Conservation (phyloP, 2,329 filamentous ascomycete species). For the Talaromyces sp. region DNA sequence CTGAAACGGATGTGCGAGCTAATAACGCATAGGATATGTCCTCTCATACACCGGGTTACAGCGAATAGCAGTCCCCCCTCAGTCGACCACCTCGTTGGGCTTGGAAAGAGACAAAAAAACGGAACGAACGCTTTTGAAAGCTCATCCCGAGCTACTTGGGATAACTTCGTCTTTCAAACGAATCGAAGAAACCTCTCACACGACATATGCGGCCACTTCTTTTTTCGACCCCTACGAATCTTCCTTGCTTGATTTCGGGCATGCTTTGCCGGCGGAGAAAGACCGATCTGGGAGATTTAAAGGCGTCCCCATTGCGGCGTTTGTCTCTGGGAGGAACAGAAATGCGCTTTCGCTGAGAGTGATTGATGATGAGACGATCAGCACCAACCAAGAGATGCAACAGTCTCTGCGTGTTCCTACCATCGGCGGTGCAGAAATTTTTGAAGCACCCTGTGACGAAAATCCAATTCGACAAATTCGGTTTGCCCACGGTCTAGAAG, state of each 20-base stretch:
- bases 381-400: constrained; percentile 28
- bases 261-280: constrained; percentile 35
- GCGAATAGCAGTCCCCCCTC: constrained; percentile 21
- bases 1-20: constrained; percentile 1
- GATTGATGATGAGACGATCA: constrained; percentile 24
- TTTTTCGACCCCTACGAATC: constrained; percentile 32
- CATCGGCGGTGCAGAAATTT: constrained; percentile 28
- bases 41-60: constrained; percentile 29
- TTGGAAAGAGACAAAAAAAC: neutral
- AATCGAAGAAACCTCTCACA: constrained; percentile 28
- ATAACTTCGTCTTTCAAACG: constrained; percentile 24
- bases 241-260: constrained; percentile 46
- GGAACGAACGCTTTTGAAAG: constrained; percentile 20
- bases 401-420: constrained; percentile 35
- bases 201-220: constrained; percentile 22
- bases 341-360: constrained; percentile 44
- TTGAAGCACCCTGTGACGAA: constrained; percentile 18
- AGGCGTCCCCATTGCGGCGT: constrained; percentile 31
- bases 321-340: constrained; percentile 40
- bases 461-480: constrained; percentile 51
- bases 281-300: constrained; percentile 17
- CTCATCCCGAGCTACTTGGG: constrained; percentile 30
- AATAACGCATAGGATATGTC: constrained; percentile 1
- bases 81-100: constrained; percentile 5
- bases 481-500: constrained; percentile 42